Percentiles rank a stretch among this genome's conserved stretches.
phyloP scores from a whole-genome alignment of 2,329 filamentous ascomycete species.

The Pezicula carpinea region DNA sequence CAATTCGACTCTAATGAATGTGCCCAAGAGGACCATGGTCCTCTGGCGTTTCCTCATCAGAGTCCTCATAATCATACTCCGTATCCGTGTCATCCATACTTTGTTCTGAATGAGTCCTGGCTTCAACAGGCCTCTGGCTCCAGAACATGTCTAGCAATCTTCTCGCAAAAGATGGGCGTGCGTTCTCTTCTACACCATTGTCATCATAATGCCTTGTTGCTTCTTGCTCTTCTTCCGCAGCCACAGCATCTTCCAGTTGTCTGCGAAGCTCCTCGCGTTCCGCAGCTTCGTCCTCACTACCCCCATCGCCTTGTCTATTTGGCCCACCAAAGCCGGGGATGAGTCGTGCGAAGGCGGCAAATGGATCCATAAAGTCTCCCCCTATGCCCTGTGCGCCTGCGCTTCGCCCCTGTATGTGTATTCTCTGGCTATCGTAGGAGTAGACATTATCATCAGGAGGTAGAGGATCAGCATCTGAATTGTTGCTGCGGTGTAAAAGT shows the following conservation, averaged over 20 bases:
- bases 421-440: constrained; percentile 22
- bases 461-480: constrained; percentile 30
- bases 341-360: constrained; percentile 22
- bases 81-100: background rate
- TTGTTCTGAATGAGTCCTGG: background rate
- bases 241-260: constrained; percentile 2
- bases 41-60: background rate
- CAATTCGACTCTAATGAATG: background rate
- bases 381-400: background rate
- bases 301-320: background rate
- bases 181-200: background rate
- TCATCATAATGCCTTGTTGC: background rate
- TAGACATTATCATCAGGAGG: constrained; percentile 27
- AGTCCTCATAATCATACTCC: background rate
- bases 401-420: constrained; percentile 5
- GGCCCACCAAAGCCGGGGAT: constrained; percentile 11
- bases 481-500: constrained; percentile 26
- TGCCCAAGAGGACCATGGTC: background rate
- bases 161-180: background rate
- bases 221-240: constrained; percentile 2
- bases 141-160: constrained; percentile 2
- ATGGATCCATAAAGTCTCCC: constrained; percentile 17
- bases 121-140: background rate
- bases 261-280: constrained; percentile 1
- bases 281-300: background rate